Base-by-base conservation (phyloP, 129 eudicot genomes). In the Lactuca sativa region DNA sequence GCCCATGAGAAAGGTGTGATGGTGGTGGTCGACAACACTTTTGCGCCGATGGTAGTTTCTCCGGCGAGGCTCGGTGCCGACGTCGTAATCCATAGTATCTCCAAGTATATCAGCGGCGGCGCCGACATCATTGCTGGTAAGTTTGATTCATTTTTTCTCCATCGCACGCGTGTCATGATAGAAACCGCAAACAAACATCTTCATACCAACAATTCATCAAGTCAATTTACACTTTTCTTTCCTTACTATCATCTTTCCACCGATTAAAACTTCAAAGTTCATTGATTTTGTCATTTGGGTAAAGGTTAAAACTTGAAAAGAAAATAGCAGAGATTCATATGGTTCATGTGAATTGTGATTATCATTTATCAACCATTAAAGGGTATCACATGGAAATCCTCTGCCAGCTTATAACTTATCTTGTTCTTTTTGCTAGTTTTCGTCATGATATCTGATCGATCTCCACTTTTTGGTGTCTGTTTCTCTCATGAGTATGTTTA, bases 51-150 rank as follows among this genome's bases (percentile, higher is more conserved):
- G 89, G 88, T 82, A 4, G 18, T 86, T 4, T 86, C 93, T 0
- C 89, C 89, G 73, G 89, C 93, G 34, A 81, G 84, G 74, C 80
- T 83, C 3, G 93, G 93, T 10, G 93, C 93, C 9, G 93, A 86
- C 43, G 89, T 84, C 3, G 93, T 86, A 0, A 72, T 86, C 7
- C 93, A 86, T 70, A 86, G 93, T 15, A 84, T 86, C 37, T 75
- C 93, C 1, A 86, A 86, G 86, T 86, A 70, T 71, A 84, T 86
- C 38, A 86, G 93, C 59, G 93, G 93, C 5, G 93, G 86, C 49
- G 93, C 85, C 63, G 93, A 86, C 73, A 78, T 86, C 44, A 81
- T 86, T 38, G 93, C 93, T 43, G 93, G 93, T 86, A 86, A 5
- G 63, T 62, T 38, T 4, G 3, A 2, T 15, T 61, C 31, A 31